Evolutionary conservation across 768 basidiomycete species (phyloP).

Genomic region (Russula brevipes): DNA sequence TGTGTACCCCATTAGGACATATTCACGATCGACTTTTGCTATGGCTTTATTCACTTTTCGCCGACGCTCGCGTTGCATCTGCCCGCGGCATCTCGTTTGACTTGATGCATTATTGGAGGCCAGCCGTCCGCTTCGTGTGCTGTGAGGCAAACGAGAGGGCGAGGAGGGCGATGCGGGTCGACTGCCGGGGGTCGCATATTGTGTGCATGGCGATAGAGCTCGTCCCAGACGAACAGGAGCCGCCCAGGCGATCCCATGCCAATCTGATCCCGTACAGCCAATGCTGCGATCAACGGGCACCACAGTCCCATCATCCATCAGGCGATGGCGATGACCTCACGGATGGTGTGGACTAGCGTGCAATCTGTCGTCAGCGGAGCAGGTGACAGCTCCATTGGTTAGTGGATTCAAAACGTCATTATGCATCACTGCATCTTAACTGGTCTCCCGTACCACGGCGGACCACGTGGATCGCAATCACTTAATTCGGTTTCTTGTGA

Average conservation of each 20-base stretch:
- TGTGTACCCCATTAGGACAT: conserved; percentile 44
- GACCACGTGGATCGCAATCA: too few species aligned
- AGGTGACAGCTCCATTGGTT: too few species aligned
- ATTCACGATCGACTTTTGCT: conserved; percentile 80
- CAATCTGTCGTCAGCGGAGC: neutral
- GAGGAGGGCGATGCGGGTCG: conserved; percentile 23
- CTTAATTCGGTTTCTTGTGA: too few species aligned
- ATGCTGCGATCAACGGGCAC: neutral
- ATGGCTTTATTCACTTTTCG: conserved; percentile 73
- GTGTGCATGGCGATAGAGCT: conserved; percentile 46
- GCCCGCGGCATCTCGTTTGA: conserved; percentile 80
- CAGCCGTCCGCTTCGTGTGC: conserved; percentile 85
- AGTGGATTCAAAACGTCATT: too few species aligned
- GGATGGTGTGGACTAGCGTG: neutral
- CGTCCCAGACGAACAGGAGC: conserved; percentile 30
- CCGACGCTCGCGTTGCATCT: conserved; percentile 63
- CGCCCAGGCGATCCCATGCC: neutral
- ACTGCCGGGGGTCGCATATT: conserved; percentile 37
- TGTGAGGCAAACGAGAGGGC: conserved; percentile 45
- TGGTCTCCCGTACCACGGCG: too few species aligned
- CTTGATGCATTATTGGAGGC: conserved; percentile 85
- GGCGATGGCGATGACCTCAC: neutral
- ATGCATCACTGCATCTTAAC: too few species aligned
- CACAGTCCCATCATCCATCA: neutral
- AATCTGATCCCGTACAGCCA: neutral